Evolutionary conservation across 1,139 yeast genomes (phyloP), one percentile per base, ranked within the genome.

Genomic region (Fermentozyma sake): DNA sequence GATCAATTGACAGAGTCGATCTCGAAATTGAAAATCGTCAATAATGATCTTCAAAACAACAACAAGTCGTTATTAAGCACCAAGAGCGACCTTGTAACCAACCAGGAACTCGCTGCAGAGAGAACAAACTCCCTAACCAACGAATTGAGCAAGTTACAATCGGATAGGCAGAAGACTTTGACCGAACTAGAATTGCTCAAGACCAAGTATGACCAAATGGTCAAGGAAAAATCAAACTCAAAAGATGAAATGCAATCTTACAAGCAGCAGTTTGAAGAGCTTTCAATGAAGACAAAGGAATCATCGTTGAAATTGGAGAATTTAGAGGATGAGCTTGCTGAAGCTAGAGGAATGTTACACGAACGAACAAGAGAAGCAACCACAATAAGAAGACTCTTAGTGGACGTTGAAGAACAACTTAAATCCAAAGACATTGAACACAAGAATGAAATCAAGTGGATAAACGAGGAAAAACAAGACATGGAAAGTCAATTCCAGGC

Each of bases 321-420:
- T 3, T 54, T 89, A 27, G 89, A 84, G 41, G 95, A 86, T 34
- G 96, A 89, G 44, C 55, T 89, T 10, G 62, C 72, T 7, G 97
- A 89, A 34, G 65, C 84, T 4, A 72, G 86, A 35, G 70, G 73
- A 23, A 66, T 78, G 51, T 57, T 89, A 6, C 91, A 80, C 44
- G 96, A 87, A 41, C 72, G 95, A 37, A 76, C 81, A 1, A 66
- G 89, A 27, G 97, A 91, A 54, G 68, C 87, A 1, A 65, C 79
- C 4, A 77, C 86, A 0, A 72, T 86, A 56, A 70, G 94, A 39
- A 63, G 85, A 35, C 54, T 86, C 20, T 50, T 86, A 14, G 53
- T 75, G 24, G 95, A 85, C 24, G 68, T 75, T 4, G 91, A 86
- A 41, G 79, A 75, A 25, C 68, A 65, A 25, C 70, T 74, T 29